A percentile compares a stretch with the other conserved stretches of the same genome.
phyloP scores from a whole-genome alignment of 1,139 yeast species.

The Trichomonascaceae sp. region DNA sequence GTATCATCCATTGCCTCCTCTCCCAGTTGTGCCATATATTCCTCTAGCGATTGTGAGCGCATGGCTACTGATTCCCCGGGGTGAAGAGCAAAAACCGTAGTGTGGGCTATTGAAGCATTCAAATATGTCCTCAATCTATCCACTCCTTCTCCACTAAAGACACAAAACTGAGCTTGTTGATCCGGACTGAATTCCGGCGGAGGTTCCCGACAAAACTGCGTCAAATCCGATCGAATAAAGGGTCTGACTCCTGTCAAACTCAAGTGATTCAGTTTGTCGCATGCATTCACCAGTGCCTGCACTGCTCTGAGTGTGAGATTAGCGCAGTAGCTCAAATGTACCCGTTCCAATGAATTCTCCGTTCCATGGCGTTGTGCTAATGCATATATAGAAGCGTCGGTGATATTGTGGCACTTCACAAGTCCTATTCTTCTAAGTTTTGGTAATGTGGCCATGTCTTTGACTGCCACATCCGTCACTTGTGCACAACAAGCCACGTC shows the following conservation, averaged over 20 bases:
- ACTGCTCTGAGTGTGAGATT: slow-evolving; percentile 49
- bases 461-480: slow-evolving; percentile 76
- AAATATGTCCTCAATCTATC: slow-evolving; percentile 60
- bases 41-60: neutral
- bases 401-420: slow-evolving; percentile 83
- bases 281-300: slow-evolving; percentile 58
- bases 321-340: slow-evolving; percentile 88
- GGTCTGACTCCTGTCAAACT: slow-evolving; percentile 87
- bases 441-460: slow-evolving; percentile 71
- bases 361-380: slow-evolving; percentile 66
- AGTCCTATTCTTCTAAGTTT: slow-evolving; percentile 85
- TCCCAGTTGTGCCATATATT: neutral
- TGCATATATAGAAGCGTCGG: slow-evolving; percentile 78
- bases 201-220: slow-evolving; percentile 87
- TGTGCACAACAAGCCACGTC: slow-evolving; percentile 94
- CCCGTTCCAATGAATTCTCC: slow-evolving; percentile 74
- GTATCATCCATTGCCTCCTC: neutral
- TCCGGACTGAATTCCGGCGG: slow-evolving; percentile 89
- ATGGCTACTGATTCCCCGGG: neutral
- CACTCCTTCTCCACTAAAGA: slow-evolving; percentile 89
- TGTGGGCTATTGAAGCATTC: slow-evolving; percentile 21
- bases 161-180: slow-evolving; percentile 85
- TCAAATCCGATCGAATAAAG: slow-evolving; percentile 77
- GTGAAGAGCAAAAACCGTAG: slow-evolving; percentile 2
- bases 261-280: slow-evolving; percentile 86